These are phyloP conservation scores for Umbelopsis ramanniana DNA, from an alignment of 192 early-diverging fungal genomes.

Conservation along the genomic window DNA sequence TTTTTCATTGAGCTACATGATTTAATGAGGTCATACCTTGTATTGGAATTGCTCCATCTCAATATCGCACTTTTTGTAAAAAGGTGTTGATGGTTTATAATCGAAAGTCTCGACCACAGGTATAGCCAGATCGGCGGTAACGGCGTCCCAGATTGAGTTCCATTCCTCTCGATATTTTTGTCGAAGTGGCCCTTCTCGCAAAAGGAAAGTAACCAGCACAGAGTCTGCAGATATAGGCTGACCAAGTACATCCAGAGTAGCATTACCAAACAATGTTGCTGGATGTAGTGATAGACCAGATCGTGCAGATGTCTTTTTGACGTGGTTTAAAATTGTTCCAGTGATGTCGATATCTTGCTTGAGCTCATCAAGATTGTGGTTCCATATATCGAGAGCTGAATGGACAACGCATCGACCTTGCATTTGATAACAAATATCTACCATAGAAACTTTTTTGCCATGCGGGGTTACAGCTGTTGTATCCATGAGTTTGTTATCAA, in stretches of 20 bases:
- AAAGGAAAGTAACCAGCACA: constrained; percentile 58
- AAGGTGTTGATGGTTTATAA: neutral
- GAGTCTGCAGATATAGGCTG: constrained; percentile 46
- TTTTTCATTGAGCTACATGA: no score
- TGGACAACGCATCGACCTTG: constrained; percentile 57
- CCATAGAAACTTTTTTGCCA: constrained; percentile 15
- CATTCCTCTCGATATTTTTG: constrained; percentile 23
- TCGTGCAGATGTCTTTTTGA: neutral
- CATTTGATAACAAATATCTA: constrained; percentile 25
- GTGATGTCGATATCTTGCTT: constrained; percentile 15
- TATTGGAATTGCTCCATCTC: constrained; percentile 1
- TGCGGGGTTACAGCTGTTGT: constrained; percentile 4
- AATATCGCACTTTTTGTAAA: neutral
- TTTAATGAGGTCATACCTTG: neutral
- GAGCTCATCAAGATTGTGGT: constrained; percentile 13
- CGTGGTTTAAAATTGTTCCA: constrained; percentile 9
- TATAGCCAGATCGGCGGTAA: neutral
- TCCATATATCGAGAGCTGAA: constrained; percentile 61
- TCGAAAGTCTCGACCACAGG: neutral
- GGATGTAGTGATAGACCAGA: constrained; percentile 29
- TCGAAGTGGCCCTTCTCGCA: constrained; percentile 34
- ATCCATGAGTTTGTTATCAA: constrained; percentile 23
- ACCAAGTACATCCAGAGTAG: constrained; percentile 21
- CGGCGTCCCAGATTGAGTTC: constrained; percentile 27
- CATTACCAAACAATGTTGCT: constrained; percentile 29